Base-by-base conservation (phyloP, 108 stramenopile species). In the Seminavis robusta region DNA sequence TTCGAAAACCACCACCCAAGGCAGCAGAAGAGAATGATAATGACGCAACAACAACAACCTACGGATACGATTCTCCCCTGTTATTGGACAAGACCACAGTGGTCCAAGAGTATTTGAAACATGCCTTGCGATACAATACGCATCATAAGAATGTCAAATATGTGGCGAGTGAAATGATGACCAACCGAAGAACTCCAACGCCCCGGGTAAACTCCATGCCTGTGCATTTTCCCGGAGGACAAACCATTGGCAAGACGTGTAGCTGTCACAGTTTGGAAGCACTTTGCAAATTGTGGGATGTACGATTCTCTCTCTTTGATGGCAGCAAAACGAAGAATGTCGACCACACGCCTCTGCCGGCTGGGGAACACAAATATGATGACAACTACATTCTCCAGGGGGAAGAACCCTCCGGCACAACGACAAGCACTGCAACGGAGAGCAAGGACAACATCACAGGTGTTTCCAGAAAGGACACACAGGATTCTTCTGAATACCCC, bases 91-190 rank as follows among this genome's bases (percentile, higher is more conserved):
- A 88, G 52, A 81, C 84, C 15, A 56, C 53, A n/a, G 80, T 97
- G n/a, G 65, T 97, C 23, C 88, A 90, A 67, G 76, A 90, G 26
- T 97, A 95, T 59, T 36, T 95, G 11, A 53, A 53, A 39, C 68
- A 82, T 25, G 76, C 86, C 32, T 51, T 86, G 26, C 63, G 84
- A 4, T 97, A 92, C 55, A 76, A 80, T 41, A 57, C 61, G 11
- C 77, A 95, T 59, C 71, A 83, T 60, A 94, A 95, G 55, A 98
- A 96, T 74, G 70, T 81, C 44, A 98, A 98, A 68, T 98, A 98
- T 59, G 92, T 93, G 1, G 74, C 96, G 8, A 86, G 89, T 57
- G 97, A 98, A 80, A 95, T 98, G 92, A 89, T 98, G 79, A 90
- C 65, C 45, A 71, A 72, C 63, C 78, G 95, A 38, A 72, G 97